phyloP scores from a whole-genome alignment of 495 filamentous ascomycete genomes.

The Staphylotrichum tortipilum region DNA sequence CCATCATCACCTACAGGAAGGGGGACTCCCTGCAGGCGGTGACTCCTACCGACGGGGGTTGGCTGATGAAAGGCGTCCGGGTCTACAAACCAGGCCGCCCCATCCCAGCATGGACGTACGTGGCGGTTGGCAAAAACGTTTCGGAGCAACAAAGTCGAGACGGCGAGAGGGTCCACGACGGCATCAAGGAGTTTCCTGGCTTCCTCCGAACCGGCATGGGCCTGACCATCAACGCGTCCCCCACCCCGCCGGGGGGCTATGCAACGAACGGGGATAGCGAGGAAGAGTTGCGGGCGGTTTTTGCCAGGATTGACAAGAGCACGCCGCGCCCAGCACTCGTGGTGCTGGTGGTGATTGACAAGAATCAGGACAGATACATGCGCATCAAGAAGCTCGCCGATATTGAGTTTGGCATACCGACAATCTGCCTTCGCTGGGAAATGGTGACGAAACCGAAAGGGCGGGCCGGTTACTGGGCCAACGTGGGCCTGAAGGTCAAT shows the following conservation, averaged over 20 bases:
- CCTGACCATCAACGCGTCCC: constrained; percentile 18
- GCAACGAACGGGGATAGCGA: no score
- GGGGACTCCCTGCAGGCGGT: constrained; percentile 2
- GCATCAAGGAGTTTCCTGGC: constrained; percentile 1
- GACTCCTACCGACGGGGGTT: constrained; percentile 21
- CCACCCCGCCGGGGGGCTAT: not conserved
- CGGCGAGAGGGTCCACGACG: constrained; percentile 22
- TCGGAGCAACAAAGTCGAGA: no score
- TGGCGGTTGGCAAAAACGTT: constrained; percentile 5
- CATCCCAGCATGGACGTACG: constrained; percentile 31
- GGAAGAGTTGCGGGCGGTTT: no score
- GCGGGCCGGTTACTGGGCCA: constrained; percentile 55
- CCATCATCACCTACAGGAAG: constrained; percentile 45
- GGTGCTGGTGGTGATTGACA: constrained; percentile 52
- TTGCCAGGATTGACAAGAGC: not conserved
- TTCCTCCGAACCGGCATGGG: constrained; percentile 16
- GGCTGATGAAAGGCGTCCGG: constrained; percentile 30
- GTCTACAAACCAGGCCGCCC: constrained; percentile 21
- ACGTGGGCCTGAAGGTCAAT: constrained; percentile 76
- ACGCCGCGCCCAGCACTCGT: constrained; percentile 35
- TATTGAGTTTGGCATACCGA: constrained; percentile 52
- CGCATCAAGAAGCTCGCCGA: constrained; percentile 62
- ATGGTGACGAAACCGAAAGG: constrained; percentile 40
- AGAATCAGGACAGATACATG: constrained; percentile 51
- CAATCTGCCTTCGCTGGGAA: constrained; percentile 48